A percentile compares a stretch with the other conserved stretches of the same genome.
Conservation (phyloP, 2,329 filamentous ascomycete genomes). For the Furcasterigmium furcatum region DNA sequence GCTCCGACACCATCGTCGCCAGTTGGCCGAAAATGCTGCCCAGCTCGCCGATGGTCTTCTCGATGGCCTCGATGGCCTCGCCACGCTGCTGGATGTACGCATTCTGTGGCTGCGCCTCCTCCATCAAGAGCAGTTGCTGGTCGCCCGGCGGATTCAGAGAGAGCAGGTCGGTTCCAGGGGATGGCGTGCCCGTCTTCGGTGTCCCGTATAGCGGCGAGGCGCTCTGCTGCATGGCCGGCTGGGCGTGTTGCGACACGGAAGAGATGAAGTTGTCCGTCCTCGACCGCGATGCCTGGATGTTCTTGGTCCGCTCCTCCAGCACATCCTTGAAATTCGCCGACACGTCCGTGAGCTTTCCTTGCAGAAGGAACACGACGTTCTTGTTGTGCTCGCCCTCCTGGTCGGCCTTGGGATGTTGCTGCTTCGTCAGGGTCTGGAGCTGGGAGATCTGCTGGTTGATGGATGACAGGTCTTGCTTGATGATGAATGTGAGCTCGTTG, state of each 20-base stretch:
- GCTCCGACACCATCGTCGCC: slow-evolving; percentile 94
- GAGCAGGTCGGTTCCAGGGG: slow-evolving; percentile 70
- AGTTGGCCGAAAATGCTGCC: slow-evolving; percentile 90
- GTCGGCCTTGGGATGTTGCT: slow-evolving; percentile 68
- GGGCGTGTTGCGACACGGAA: slow-evolving; percentile 75
- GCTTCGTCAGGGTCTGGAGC: slow-evolving; percentile 73
- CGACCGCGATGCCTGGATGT: slow-evolving; percentile 90
- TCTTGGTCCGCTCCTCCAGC: slow-evolving; percentile 92
- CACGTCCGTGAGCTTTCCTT: slow-evolving; percentile 85
- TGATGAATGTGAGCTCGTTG: slow-evolving; percentile 86
- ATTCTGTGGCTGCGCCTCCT: slow-evolving; percentile 83
- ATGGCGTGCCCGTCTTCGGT: slow-evolving; percentile 63
- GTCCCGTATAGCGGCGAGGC: slow-evolving; percentile 86
- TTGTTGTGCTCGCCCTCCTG: slow-evolving; percentile 98
- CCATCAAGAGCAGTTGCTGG: slow-evolving; percentile 88
- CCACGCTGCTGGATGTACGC: slow-evolving; percentile 90
- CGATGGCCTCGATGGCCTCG: slow-evolving; percentile 94
- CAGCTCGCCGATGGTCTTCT: slow-evolving; percentile 89
- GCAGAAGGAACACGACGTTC: slow-evolving; percentile 88
- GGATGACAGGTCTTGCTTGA: slow-evolving; percentile 90
- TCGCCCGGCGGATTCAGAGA: slow-evolving; percentile 83
- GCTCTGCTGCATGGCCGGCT: slow-evolving; percentile 62
- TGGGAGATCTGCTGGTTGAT: slow-evolving; percentile 82
- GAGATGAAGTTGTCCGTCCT: slow-evolving; percentile 97
- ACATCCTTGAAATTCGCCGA: slow-evolving; percentile 97